Evolutionary conservation across 1,284 basidiomycete species (phyloP), one percentile per base, ranked within the genome.

Genomic region (Cryptococcus floricola): DNA sequence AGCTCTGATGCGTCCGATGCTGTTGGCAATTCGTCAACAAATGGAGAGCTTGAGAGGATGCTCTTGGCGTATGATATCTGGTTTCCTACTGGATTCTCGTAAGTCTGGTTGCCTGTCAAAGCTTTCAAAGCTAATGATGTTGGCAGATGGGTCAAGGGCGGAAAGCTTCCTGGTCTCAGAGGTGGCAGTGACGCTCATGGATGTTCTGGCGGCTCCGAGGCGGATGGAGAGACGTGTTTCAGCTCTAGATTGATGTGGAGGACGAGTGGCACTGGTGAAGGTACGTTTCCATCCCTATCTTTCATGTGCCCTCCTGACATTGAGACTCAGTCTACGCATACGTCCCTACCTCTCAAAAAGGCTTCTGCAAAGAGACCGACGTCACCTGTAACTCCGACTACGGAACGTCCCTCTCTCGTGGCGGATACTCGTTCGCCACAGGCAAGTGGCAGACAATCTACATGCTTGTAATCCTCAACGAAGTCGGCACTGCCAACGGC

Each of bases 181-280:
- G 77, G 76, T 23, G 77, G 77, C 8, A 61, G 67, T 0, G 70
- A 73, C 43, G 12, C 65, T 0, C 45, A 42, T 8, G 75, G 74
- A 5, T 78, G 77, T 62, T 73, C 74, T 3, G 77, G 77, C 6
- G 77, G 77, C 0, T 66, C 63, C 39, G 63, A 74, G 52, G 67
- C 74, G 14, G 66, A 77, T 60, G 75, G 75, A 10, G 65, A 61
- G 45, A 57, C 56, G 3, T 78, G 77, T 62, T 78, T 77, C 65
- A 71, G 67, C n/a, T 65, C 74, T 1, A 60, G 77, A 14, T 61
- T 78, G 43, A 78, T 78, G 77, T 78, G 75, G 75, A 66, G 77
- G 37, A 50, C 65, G 1, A 57, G 57, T 31, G 74, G 70, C 2
- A 61, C 64, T 0, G 77, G 76, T 38, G 77, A 78, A 57, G 61